phyloP scores from a whole-genome alignment of 2,329 filamentous ascomycete species.

The Dothiorella sarmentorum region DNA sequence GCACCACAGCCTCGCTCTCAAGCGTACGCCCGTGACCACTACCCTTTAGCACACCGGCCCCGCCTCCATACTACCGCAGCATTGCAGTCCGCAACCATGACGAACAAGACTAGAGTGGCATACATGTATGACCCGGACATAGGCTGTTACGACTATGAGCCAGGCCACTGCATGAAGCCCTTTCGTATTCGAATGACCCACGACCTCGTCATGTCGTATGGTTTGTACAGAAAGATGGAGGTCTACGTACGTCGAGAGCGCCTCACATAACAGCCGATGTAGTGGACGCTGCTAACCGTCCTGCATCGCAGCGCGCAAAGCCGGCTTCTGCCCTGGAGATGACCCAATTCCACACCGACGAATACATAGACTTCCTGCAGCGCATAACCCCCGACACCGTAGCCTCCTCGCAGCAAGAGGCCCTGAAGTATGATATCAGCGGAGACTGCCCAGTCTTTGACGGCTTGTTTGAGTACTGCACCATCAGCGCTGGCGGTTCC shows the following conservation, averaged over 20 bases:
- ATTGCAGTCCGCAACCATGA: slow-evolving; percentile 2
- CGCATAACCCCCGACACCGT: slow-evolving; percentile 56
- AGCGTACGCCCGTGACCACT: background rate
- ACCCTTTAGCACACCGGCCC: background rate
- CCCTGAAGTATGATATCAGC: slow-evolving; percentile 71
- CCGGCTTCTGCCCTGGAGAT: slow-evolving; percentile 64
- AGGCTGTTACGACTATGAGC: slow-evolving; percentile 94
- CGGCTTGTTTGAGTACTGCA: slow-evolving; percentile 91
- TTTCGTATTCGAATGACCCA: slow-evolving; percentile 96
- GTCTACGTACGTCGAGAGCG: slow-evolving; percentile 83
- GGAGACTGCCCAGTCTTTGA: slow-evolving; percentile 95
- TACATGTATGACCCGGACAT: slow-evolving; percentile 75
- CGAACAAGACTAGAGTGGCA: slow-evolving; percentile 16
- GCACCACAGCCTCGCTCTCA: background rate
- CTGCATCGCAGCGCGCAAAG: slow-evolving; percentile 37
- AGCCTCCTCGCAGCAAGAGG: slow-evolving; percentile 71
- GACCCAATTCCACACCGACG: slow-evolving; percentile 69
- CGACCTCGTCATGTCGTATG: slow-evolving; percentile 89
- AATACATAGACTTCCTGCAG: slow-evolving; percentile 61
- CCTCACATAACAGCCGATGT: slow-evolving; percentile 63
- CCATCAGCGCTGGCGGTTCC: slow-evolving; percentile 85
- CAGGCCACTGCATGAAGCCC: slow-evolving; percentile 97
- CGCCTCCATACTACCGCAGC: background rate
- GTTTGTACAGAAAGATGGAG: slow-evolving; percentile 96
- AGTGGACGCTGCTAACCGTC: slow-evolving; percentile 28